Conservation (phyloP, 208 protist species). For the Sergeia podlipaevii region DNA sequence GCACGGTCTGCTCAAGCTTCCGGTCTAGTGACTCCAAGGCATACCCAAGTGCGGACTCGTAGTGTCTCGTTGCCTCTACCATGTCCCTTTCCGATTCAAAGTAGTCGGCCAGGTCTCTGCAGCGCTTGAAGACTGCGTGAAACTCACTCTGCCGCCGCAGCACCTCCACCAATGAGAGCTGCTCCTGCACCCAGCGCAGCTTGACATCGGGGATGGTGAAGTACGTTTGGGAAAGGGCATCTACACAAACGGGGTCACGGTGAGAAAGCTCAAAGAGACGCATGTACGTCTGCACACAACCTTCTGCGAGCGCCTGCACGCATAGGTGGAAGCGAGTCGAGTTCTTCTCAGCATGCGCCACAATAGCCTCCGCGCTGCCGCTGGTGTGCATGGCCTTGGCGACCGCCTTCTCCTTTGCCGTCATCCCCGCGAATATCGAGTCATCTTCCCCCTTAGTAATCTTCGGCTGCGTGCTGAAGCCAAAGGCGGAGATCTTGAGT, state of each 20-base stretch:
- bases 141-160: constrained; percentile 86
- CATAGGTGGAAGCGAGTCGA: constrained; percentile 76
- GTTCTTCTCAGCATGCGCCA: constrained; percentile 55
- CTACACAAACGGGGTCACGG: constrained; percentile 82
- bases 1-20: constrained; percentile 57
- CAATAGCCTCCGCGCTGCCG: constrained; percentile 27
- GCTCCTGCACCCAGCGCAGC: constrained; percentile 78
- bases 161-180: constrained; percentile 69
- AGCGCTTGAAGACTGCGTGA: constrained; percentile 49
- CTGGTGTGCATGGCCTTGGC: constrained; percentile 20
- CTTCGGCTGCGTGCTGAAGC: constrained; percentile 24
- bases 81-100: constrained; percentile 79
- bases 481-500: constrained; percentile 42
- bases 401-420: constrained; percentile 5
- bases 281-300: constrained; percentile 79
- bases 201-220: constrained; percentile 69
- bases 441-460: constrained; percentile 9
- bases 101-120: constrained; percentile 67
- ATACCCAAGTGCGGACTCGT: constrained; percentile 63
- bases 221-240: constrained; percentile 66
- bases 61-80: constrained; percentile 69
- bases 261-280: constrained; percentile 84
- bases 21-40: constrained; percentile 72
- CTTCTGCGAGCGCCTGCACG: constrained; percentile 73
- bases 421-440: background rate